Evolutionary conservation across 257 asterid species (phyloP).

Genomic region (Solanum sejunctum): DNA sequence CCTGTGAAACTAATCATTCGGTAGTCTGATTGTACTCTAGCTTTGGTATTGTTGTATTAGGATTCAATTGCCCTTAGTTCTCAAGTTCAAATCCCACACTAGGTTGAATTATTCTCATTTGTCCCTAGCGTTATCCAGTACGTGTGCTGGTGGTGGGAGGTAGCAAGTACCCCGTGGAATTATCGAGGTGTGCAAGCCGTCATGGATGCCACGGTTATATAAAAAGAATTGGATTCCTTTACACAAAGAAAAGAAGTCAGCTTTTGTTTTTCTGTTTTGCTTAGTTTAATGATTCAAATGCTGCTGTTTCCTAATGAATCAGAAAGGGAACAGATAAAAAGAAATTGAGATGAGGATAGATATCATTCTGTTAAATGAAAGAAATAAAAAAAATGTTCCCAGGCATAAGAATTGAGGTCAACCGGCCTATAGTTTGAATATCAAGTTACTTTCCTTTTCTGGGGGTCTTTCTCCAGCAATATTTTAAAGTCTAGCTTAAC

Average conservation of each 20-base stretch:
- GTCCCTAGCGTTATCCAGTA: neutral
- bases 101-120: neutral
- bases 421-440: no score
- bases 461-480: no score
- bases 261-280: neutral
- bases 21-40: no score
- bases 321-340: neutral
- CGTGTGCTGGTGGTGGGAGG: neutral
- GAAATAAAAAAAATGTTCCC: neutral
- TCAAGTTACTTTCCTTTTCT: no score
- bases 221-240: neutral
- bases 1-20: no score
- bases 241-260: neutral
- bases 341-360: neutral
- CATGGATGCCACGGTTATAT: no score
- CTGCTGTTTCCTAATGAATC: neutral
- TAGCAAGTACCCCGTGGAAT: neutral
- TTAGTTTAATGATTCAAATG: neutral
- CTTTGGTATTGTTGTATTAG: no score
- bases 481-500: no score
- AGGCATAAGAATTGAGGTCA: no score
- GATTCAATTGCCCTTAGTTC: neutral
- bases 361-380: neutral
- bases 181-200: neutral
- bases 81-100: neutral